phyloP scores from a whole-genome alignment of 2,329 filamentous ascomycete genomes.

The Byssothecium circinans region DNA sequence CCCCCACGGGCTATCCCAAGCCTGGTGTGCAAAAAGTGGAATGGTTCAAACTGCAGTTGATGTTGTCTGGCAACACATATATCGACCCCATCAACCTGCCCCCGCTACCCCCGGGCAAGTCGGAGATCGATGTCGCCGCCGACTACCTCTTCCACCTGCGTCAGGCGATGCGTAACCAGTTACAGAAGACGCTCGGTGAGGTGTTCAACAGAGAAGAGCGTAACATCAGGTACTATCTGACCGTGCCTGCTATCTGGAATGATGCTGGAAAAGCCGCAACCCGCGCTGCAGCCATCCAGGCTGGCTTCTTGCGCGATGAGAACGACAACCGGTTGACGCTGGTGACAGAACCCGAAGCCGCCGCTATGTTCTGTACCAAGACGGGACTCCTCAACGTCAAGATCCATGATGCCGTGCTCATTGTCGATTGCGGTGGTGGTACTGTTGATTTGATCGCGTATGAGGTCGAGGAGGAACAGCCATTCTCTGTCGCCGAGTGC shows the following conservation, averaged over 20 bases:
- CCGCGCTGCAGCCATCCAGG: constrained; percentile 92
- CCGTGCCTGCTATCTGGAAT: constrained; percentile 99
- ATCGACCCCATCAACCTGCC: constrained; percentile 99
- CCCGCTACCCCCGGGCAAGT: constrained; percentile 94
- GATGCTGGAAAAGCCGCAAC: constrained; percentile 97
- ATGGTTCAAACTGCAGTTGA: constrained; percentile 99
- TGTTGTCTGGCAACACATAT: constrained; percentile 98
- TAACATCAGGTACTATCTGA: constrained; percentile 96
- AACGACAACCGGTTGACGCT: constrained; percentile 95
- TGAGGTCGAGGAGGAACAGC: constrained; percentile 96
- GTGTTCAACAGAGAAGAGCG: constrained; percentile 98
- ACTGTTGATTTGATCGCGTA: constrained; percentile 99
- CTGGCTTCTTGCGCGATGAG: constrained; percentile 93
- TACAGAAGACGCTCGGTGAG: constrained; percentile 95
- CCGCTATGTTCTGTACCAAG: constrained; percentile 97
- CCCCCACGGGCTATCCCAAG: constrained; percentile 96
- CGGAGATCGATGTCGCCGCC: constrained; percentile 98
- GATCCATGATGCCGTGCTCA: constrained; percentile 96
- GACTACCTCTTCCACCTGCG: constrained; percentile 98
- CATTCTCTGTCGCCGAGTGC: constrained; percentile 95
- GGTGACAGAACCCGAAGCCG: constrained; percentile 94
- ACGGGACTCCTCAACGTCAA: constrained; percentile 94
- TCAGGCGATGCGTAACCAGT: constrained; percentile 91
- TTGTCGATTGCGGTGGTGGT: constrained; percentile 97
- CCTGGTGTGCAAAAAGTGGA: constrained; percentile 97